Evolutionary conservation across 345 rosid genomes (phyloP), one percentile per base, ranked within the genome.

Genomic region (Pistacia atlantica): DNA sequence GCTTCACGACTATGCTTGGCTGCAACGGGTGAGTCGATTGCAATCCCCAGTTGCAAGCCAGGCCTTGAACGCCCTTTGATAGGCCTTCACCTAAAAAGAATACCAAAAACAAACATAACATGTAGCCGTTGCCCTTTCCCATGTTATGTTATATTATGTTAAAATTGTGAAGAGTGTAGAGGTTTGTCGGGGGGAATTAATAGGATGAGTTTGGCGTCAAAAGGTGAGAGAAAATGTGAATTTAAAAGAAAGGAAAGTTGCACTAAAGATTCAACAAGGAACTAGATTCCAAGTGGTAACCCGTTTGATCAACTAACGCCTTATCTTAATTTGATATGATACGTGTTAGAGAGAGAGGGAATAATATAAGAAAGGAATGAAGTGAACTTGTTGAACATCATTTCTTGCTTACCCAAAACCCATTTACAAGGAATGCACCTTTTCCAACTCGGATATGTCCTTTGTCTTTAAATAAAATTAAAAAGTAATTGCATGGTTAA

Each of bases 1-100:
- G 89, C 75, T 77, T 83, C 9, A 93, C 98, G 17, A 81, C 92
- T 65, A 96, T 88, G 76, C 55, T 69, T 1, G 97, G 88, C 18
- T 82, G 90, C 10, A 93, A 74, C 0, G 98, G 94, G 59, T 93
- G 97, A 17, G 97, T 88, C 20, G 91, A 77, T 54, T 85, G 86
- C 16, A 87, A 72, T 1, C 95, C 98, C 98, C 98, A 96, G 77
- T 92, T 96, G 84, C 84, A 72, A 25, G 88, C 97, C 67, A 96
- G 76, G 61, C 95, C 97, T n/a, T 35, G 66, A 10, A 79, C 92
- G 22, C 79, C 84, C 38, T 80, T 82, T 9, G 66, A 65, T 69
- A 69, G 13, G 12, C 33, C 73, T 8, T 62, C 74, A 16, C 57
- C 76, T 67, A 81, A 54, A 45, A 74, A 16, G 6, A n/a, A 52